A percentile compares a stretch with the other conserved stretches of the same genome.
Evolutionary conservation across 2,329 filamentous ascomycete species (phyloP).

Genomic region (Talaromyces sp.): DNA sequence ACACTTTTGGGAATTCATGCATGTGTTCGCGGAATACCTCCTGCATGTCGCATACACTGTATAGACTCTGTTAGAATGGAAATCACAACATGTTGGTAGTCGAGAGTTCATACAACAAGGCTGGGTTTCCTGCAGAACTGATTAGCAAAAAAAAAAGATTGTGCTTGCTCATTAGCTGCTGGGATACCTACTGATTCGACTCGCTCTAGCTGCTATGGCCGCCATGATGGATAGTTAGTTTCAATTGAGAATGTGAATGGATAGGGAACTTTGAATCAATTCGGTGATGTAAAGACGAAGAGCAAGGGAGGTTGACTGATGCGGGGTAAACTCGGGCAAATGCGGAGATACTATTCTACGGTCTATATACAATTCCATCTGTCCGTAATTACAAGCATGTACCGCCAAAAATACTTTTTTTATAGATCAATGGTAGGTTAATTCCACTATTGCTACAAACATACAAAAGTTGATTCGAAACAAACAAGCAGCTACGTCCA

Average conservation of each 20-base stretch:
- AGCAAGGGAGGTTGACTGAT: not conserved
- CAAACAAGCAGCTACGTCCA: not conserved
- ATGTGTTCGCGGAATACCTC: constrained; percentile 85
- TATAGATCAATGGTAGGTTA: not conserved
- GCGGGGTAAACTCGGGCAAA: not conserved
- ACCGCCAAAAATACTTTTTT: not conserved
- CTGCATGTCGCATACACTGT: constrained; percentile 87
- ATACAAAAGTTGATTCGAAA: not conserved
- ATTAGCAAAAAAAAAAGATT: not conserved
- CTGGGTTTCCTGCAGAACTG: constrained; percentile 36
- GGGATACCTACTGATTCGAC: constrained; percentile 10
- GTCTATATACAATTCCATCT: not conserved
- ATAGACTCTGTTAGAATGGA: not conserved
- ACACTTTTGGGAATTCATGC: constrained; percentile 79
- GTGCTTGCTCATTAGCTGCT: not conserved
- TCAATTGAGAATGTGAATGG: not conserved
- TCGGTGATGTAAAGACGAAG: not conserved
- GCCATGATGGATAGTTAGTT: constrained; percentile 6
- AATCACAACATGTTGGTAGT: not conserved
- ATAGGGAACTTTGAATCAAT: not conserved
- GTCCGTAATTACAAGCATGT: not conserved
- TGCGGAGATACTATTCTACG: not conserved
- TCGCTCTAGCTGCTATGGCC: constrained; percentile 2
- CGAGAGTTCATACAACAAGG: constrained; percentile 37
- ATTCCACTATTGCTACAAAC: not conserved